A percentile compares a stretch with the other conserved stretches of the same genome.
Evolutionary conservation across 2,329 filamentous ascomycete species (phyloP).

Genomic region (Pseudocercospora cruenta): DNA sequence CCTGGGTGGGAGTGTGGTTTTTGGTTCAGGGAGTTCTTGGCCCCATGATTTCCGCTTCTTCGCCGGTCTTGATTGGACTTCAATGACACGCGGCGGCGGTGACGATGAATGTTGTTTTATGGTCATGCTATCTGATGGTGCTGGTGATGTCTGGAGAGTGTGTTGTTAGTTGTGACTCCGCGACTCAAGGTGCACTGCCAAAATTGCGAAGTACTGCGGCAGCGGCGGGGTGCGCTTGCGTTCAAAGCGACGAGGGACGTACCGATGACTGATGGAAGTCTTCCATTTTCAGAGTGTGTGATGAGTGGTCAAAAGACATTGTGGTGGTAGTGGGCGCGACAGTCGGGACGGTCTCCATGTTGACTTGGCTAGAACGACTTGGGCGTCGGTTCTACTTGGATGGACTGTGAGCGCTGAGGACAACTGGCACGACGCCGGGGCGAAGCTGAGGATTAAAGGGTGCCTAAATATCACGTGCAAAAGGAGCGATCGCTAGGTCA

Average conservation of each 20-base stretch:
- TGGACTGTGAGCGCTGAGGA: neutral
- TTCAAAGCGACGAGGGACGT: neutral
- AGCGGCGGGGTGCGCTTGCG: neutral
- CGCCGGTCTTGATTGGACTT: constrained; percentile 38
- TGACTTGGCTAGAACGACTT: constrained; percentile 7
- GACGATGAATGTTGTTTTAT: constrained; percentile 11
- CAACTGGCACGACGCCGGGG: neutral
- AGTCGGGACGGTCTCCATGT: neutral
- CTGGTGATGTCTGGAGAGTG: constrained; percentile 1
- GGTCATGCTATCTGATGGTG: neutral
- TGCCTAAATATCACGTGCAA: neutral
- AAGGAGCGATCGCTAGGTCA: neutral
- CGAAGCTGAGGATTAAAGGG: neutral
- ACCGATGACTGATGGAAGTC: neutral
- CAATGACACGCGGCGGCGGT: constrained; percentile 33
- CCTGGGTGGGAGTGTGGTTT: constrained; percentile 91
- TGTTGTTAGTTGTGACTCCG: neutral
- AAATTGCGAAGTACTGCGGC: neutral
- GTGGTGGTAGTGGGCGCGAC: neutral
- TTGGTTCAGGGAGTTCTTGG: constrained; percentile 92
- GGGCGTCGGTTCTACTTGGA: constrained; percentile 7
- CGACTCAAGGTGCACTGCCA: neutral
- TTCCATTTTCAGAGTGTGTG: neutral
- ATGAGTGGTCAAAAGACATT: neutral
- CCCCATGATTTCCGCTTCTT: constrained; percentile 86